Conservation (phyloP, 306 rosid species). For the Cicer judaicum region DNA sequence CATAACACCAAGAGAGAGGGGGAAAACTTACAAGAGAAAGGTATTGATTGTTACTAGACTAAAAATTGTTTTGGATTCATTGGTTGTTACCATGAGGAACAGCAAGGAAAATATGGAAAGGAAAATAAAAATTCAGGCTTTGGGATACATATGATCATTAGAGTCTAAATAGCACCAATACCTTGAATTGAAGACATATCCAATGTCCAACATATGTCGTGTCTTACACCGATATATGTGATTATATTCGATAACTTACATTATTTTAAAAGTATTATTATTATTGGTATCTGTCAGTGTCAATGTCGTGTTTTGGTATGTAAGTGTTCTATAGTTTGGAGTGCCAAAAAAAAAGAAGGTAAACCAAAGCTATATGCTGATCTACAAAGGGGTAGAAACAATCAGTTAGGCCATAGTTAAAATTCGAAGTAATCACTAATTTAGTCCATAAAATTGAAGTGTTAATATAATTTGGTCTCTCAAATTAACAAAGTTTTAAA, state of each 20-base stretch:
- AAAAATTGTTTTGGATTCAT: slow-evolving; percentile 46
- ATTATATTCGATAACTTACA: too few species aligned
- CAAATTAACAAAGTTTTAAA: neutral
- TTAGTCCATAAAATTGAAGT: neutral
- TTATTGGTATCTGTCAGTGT: too few species aligned
- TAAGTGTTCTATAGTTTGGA: slow-evolving; percentile 9
- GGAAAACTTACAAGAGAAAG: slow-evolving; percentile 35
- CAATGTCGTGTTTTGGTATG: too few species aligned
- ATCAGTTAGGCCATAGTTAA: slow-evolving; percentile 42
- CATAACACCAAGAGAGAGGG: slow-evolving; percentile 30
- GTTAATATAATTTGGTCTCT: neutral
- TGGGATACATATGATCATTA: slow-evolving; percentile 47
- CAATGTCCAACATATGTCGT: too few species aligned
- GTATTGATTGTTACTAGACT: slow-evolving; percentile 41
- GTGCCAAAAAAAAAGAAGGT: slow-evolving; percentile 43
- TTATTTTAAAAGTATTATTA: too few species aligned
- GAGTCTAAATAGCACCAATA: neutral
- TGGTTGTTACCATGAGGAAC: slow-evolving; percentile 42
- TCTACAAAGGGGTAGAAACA: slow-evolving; percentile 46
- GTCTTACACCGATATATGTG: too few species aligned
- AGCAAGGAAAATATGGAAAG: slow-evolving; percentile 38
- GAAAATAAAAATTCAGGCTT: slow-evolving; percentile 41
- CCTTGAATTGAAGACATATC: too few species aligned
- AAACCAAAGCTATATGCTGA: slow-evolving; percentile 46
- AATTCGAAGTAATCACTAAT: neutral